phyloP scores from a whole-genome alignment of 2,329 filamentous ascomycete species.

The Nothophaeocryptopus gaeumannii region DNA sequence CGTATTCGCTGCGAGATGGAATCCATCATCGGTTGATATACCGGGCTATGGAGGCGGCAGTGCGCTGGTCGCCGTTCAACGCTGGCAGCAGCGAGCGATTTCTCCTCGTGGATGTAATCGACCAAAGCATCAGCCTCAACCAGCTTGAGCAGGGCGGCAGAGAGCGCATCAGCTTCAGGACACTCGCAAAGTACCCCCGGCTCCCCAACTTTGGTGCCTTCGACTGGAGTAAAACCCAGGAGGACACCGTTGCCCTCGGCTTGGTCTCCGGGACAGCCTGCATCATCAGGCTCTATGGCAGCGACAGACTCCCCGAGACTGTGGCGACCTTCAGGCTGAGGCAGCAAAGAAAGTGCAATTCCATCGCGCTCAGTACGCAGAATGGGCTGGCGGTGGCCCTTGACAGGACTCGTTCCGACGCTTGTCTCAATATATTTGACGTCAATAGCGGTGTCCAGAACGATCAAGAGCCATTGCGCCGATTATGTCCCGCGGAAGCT shows the following conservation, averaged over 20 bases:
- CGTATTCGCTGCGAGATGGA: too few relatives aligned
- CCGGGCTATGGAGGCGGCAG: conserved; percentile 45
- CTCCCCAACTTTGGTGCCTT: conserved; percentile 63
- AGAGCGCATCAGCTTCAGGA: conserved; percentile 1
- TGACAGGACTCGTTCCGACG: conserved; percentile 76
- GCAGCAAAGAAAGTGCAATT: conserved; percentile 74
- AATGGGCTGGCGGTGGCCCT: conserved; percentile 71
- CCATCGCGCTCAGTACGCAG: conserved; percentile 74
- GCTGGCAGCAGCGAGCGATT: conserved; percentile 54
- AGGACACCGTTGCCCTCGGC: conserved; percentile 70
- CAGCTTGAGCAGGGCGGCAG: conserved; percentile 48
- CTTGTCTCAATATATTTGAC: conserved; percentile 80
- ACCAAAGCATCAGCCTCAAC: conserved; percentile 59
- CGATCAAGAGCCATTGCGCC: conserved; percentile 50
- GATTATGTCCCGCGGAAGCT: conserved; percentile 63
- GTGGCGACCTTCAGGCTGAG: conserved; percentile 67
- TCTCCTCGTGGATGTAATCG: conserved; percentile 59
- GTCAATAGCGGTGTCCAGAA: conserved; percentile 59
- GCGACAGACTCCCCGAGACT: conserved; percentile 40
- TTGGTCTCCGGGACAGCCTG: conserved; percentile 73
- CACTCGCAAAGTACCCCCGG: conserved; percentile 32
- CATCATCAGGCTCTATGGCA: conserved; percentile 69
- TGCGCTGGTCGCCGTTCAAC: conserved; percentile 62
- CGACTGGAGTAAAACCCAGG: conserved; percentile 61
- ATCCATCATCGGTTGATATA: background rate